These are phyloP conservation scores for Boletus tylopilopsis DNA, from an alignment of 768 basidiomycete genomes.

Conservation along the genomic window DNA sequence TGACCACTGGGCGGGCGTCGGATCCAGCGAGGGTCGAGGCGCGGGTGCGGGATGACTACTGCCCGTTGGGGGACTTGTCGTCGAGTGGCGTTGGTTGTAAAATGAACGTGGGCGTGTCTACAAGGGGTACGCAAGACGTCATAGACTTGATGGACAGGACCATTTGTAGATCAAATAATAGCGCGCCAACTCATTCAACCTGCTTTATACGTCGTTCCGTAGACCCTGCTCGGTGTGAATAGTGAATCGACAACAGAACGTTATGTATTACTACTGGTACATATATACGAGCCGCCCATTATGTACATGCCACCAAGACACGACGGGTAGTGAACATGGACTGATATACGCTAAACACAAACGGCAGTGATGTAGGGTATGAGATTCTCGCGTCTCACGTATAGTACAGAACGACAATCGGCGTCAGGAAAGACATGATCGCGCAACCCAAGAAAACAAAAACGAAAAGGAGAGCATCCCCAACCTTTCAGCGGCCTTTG, in stretches of 20 bases:
- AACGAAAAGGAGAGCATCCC: neutral
- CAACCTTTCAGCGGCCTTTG: conserved; percentile 3
- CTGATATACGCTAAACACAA: conserved; percentile 1
- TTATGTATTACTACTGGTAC: neutral
- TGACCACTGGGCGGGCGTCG: neutral
- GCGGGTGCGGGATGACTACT: neutral
- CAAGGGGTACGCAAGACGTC: neutral
- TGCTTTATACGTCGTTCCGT: neutral
- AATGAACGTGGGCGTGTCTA: neutral
- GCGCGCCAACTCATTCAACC: too few relatives aligned
- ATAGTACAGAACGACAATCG: neutral
- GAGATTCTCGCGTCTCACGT: neutral
- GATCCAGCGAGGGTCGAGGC: neutral
- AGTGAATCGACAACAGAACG: neutral
- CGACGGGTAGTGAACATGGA: neutral
- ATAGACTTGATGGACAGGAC: neutral
- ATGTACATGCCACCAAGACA: neutral
- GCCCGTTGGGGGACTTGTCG: neutral
- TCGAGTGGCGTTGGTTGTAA: neutral
- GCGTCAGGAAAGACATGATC: neutral
- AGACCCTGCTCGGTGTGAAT: neutral
- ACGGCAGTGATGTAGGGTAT: conserved; percentile 2
- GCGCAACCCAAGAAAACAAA: neutral
- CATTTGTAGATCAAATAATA: neutral
- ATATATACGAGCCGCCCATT: neutral